Conservation (phyloP, 2,329 filamentous ascomycete species). For the Tolypocladium tropicale region DNA sequence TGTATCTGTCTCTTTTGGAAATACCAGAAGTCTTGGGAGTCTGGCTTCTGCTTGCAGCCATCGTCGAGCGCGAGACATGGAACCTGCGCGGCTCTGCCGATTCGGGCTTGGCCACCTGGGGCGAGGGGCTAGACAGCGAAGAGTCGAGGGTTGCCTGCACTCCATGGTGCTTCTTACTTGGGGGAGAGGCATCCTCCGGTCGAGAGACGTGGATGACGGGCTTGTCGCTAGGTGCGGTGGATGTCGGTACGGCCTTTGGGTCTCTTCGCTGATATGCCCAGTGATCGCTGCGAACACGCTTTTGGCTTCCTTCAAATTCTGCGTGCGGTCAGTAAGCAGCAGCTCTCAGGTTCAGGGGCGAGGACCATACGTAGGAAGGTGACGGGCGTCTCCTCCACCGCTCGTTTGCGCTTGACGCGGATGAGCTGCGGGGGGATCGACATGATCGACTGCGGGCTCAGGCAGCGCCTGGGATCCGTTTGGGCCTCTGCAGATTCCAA, state of each 20-base stretch:
- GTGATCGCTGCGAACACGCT: conserved; percentile 40
- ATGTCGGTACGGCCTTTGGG: neutral
- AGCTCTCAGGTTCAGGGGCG: conserved; percentile 4
- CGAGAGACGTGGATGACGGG: conserved; percentile 40
- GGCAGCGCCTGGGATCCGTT: neutral
- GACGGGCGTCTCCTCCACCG: conserved; percentile 41
- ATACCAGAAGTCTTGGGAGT: conserved; percentile 15
- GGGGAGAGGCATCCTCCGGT: conserved; percentile 19
- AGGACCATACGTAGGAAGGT: conserved; percentile 38
- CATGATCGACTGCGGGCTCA: conserved; percentile 25
- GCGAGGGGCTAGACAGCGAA: neutral
- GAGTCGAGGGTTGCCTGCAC: neutral
- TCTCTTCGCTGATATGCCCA: conserved; percentile 48
- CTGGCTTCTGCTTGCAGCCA: conserved; percentile 18
- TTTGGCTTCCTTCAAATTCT: conserved; percentile 43
- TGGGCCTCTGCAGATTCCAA: neutral
- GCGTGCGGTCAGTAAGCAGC: conserved; percentile 5
- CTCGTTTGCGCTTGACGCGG: conserved; percentile 51
- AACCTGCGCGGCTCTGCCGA: conserved; percentile 37
- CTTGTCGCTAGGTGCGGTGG: conserved; percentile 8
- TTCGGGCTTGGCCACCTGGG: conserved; percentile 3
- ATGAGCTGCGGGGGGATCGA: conserved; percentile 49
- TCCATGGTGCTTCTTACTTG: conserved; percentile 5
- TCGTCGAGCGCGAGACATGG: conserved; percentile 41
- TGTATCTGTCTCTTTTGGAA: conserved; percentile 30